Conservation (phyloP, 805 yeast species). For the Cyberlindnera meyerae region DNA sequence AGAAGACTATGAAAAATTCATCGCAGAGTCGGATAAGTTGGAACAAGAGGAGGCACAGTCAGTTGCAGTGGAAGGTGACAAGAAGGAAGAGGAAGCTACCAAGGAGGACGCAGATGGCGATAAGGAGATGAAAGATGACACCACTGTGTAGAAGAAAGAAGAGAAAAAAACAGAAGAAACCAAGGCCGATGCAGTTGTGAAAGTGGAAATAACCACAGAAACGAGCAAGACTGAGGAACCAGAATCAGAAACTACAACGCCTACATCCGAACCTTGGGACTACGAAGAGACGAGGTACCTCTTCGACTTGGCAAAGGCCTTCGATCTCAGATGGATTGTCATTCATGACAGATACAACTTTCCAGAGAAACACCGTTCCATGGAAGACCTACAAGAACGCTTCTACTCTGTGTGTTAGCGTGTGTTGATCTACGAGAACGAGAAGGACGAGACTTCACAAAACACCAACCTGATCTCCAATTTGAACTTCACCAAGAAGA, state of each 20-base stretch:
- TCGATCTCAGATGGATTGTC: constrained; percentile 53
- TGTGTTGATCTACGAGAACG: constrained; percentile 40
- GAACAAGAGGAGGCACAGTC: constrained; percentile 1
- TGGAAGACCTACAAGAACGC: constrained; percentile 81
- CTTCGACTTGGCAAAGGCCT: constrained; percentile 63
- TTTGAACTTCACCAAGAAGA: constrained; percentile 62
- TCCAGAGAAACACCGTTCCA: constrained; percentile 32
- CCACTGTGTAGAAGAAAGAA: too few species aligned
- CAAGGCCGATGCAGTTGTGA: constrained; percentile 11
- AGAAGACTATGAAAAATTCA: constrained; percentile 53
- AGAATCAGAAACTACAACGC: constrained; percentile 25
- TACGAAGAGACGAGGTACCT: constrained; percentile 74
- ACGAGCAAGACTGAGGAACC: constrained; percentile 5
- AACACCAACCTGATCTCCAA: constrained; percentile 56
- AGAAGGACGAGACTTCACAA: constrained; percentile 35
- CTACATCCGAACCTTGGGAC: constrained; percentile 45
- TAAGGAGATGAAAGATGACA: too few species aligned
- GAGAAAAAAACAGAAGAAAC: background rate
- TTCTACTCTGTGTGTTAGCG: constrained; percentile 66
- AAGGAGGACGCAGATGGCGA: background rate
- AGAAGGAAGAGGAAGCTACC: constrained; percentile 1
- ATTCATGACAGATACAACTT: constrained; percentile 55
- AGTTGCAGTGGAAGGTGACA: constrained; percentile 4
- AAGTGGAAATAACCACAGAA: constrained; percentile 25
- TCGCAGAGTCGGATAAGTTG: constrained; percentile 30